Base-by-base conservation (phyloP, 1,139 yeast genomes). In the Schizosaccharomyces versatilis region DNA sequence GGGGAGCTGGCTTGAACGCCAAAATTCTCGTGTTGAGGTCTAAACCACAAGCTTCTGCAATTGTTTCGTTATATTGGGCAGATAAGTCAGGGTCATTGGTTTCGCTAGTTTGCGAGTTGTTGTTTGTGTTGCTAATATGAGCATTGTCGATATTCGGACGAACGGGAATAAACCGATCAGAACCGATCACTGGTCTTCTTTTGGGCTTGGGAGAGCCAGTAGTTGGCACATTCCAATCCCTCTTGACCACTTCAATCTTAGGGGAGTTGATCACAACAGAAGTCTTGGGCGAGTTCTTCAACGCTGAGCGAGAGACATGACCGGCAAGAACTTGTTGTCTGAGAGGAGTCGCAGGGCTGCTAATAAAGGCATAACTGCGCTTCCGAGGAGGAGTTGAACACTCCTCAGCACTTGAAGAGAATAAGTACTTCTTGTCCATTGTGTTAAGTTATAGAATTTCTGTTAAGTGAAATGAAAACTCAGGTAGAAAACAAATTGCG, bases 1-100 rank as follows among this genome's bases (percentile, higher is more conserved):
- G 97, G 9, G 96, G 90, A 47, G 76, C 71, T 17, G 94, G 95
- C 67, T 84, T 84, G 67, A 83, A 90, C 63, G 85, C 88, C 58
- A 90, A 71, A 49, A 90, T 84, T 59, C 96, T 73, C 57, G 85
- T 82, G 61, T 85, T 82, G 65, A 85, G 77, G 56, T 84, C 83
- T 55, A 88, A 73, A 0, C 97, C 97, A 66, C 96, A 86, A 0
- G 96, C 96, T 66, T 84, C 84, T 0, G 97, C 97, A 8, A 88
- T 95, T 53, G 85, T 81, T 62, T 80, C 79, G 66, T 83, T 84
- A 66, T 85, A 85, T 14, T 62, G 63, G 47, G 38, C 36, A 17
- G 49, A 32, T 10, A 44, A 19, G 8, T 44, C 49, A 24, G 32
- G 32, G 32, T 24, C 32, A 5, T 24, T 24, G 32, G 32, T 24